A percentile compares a stretch with the other conserved stretches of the same genome.
Conservation (phyloP, 2,329 filamentous ascomycete species). For the Colletotrichum abscissum region DNA sequence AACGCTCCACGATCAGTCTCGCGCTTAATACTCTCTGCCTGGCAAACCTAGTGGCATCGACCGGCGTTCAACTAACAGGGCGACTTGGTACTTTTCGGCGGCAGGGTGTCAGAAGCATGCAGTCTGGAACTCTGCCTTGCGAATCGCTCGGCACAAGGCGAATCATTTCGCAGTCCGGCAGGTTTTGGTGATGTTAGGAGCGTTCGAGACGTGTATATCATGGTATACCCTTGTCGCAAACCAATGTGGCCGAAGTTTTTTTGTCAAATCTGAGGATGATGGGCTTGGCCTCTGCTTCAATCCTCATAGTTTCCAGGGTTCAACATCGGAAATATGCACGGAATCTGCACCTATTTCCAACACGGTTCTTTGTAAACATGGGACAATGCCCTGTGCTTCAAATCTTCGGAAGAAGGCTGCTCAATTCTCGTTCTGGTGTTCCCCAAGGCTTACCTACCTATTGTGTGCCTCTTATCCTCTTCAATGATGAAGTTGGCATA, state of each 20-base stretch:
- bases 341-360: neutral
- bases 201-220: neutral
- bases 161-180: neutral
- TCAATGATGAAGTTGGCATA: neutral
- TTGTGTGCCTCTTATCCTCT: neutral
- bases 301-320: neutral
- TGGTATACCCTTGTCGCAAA: neutral
- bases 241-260: neutral
- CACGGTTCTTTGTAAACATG: neutral
- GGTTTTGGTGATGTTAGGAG: neutral
- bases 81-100: neutral
- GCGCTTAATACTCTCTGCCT: neutral
- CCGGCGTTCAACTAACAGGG: neutral
- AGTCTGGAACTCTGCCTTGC: neutral
- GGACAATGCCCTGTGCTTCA: neutral
- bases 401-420: neutral
- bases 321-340: neutral
- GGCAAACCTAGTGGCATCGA: neutral
- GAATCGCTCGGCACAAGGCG: neutral
- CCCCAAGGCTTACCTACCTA: neutral
- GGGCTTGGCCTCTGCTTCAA: neutral
- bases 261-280: neutral
- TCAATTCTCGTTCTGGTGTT: neutral
- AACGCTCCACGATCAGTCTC: neutral
- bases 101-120: neutral